Evolutionary conservation across 169 alveolate species (phyloP), one percentile per base, ranked within the genome.

Genomic region (Babesia bovis): DNA sequence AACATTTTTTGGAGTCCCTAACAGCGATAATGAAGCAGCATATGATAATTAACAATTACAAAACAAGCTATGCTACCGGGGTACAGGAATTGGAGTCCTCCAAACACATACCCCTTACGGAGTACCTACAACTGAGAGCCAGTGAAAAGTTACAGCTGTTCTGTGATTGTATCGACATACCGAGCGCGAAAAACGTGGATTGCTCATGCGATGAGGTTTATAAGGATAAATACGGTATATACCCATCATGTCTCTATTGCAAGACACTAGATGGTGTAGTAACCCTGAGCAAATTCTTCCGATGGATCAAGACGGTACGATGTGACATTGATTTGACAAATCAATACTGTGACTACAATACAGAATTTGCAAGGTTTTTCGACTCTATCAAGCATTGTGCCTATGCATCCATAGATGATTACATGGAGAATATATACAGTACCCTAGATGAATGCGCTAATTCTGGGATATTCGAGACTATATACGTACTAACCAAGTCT

Each of bases 141-240:
- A 44, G 60, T 19, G 71, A 78, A 21, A 68, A 53, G 61, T 47
- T 78, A 35, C 69, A 66, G 28, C 68, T 78, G 26, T 78, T 69
- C 35, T 38, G 66, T 23, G 83, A 78, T 6, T 58, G 72, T 35
- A 57, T 35, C 47, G 70, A 78, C n/a, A 21, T 51, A 33, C 35
- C 87, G 10, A 23, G 10, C 0, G 38, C 23, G 25, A 49, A 17
- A 21, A 32, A 6, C 35, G 69, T 17, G 9, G 76, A 67, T n/a
- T 78, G 87, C 30, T 44, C 13, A 5, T 78, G 87, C 28, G 87
- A 65, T 4, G 83, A 78, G 0, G 13, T 13, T 17, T 67, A 45
- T 60, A 78, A 50, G 53, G 87, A 78, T 51, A 70, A 78, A 41
- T 52, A 78, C 57, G 41, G 58, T 15, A 36, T 78, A 13, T 78